Evolutionary conservation across 1,284 basidiomycete species (phyloP).

Genomic region (Agroathelia rolfsii): DNA sequence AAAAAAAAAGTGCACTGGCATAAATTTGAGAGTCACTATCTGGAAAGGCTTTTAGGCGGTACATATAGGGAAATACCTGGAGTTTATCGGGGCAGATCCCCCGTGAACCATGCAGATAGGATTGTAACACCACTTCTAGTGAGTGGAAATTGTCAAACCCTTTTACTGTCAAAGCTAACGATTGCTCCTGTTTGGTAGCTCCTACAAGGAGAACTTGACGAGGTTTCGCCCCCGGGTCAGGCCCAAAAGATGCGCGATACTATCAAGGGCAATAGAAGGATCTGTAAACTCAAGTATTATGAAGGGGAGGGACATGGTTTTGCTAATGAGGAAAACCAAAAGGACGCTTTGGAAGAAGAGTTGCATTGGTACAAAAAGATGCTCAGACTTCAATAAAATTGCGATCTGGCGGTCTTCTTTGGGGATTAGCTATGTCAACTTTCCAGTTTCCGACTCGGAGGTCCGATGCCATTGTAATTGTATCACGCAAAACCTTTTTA

Average conservation of each 20-base stretch:
- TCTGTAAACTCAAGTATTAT: conserved; percentile 42
- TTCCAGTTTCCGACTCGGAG: too few species aligned
- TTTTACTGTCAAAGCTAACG: too few species aligned
- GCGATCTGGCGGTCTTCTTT: too few species aligned
- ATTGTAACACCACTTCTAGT: conserved; percentile 46
- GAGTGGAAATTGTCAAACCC: too few species aligned
- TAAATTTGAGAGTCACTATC: conserved; percentile 53
- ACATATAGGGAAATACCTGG: conserved; percentile 33
- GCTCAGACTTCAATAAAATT: too few species aligned
- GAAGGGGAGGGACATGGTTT: conserved; percentile 50
- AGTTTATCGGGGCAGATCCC: conserved; percentile 39
- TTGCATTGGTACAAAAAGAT: conserved; percentile 31
- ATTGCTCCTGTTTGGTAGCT: conserved; percentile 33
- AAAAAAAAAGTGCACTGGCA: too few species aligned
- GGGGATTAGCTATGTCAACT: too few species aligned
- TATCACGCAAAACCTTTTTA: too few species aligned
- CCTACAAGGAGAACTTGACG: conserved; percentile 44
- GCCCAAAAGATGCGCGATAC: conserved; percentile 35
- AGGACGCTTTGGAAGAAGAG: conserved; percentile 34
- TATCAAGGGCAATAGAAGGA: too few species aligned
- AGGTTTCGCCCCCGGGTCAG: conserved; percentile 47
- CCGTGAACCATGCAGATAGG: conserved; percentile 37
- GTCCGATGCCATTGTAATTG: too few species aligned
- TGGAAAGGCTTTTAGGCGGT: conserved; percentile 47
- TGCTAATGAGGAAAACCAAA: conserved; percentile 31